A percentile compares a stretch with the other conserved stretches of the same genome.
phyloP scores from a whole-genome alignment of 208 protist genomes.

The Trypanosoma brucei region DNA sequence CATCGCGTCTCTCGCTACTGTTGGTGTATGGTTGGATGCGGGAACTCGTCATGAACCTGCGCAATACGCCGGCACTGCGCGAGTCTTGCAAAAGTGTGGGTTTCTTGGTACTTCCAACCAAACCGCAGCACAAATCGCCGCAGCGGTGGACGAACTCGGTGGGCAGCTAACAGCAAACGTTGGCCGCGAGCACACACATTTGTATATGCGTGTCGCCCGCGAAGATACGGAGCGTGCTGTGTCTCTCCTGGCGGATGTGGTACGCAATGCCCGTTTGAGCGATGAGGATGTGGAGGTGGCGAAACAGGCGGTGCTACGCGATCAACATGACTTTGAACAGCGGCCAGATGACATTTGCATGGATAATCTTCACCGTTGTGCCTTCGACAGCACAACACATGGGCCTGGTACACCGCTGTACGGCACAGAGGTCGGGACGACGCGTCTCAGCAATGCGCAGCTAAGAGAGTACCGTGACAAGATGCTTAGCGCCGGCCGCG shows the following conservation, averaged over 20 bases:
- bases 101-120: slow-evolving; percentile 95
- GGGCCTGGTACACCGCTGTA: slow-evolving; percentile 94
- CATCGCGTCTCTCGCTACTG: slow-evolving; percentile 89
- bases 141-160: slow-evolving; percentile 95
- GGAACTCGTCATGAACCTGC: slow-evolving; percentile 95
- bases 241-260: slow-evolving; percentile 95
- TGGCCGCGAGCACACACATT: slow-evolving; percentile 94
- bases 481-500: slow-evolving; percentile 88
- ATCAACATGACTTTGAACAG: slow-evolving; percentile 93
- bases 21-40: slow-evolving; percentile 96
- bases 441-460: slow-evolving; percentile 67
- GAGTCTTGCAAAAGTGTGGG: slow-evolving; percentile 98
- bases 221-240: slow-evolving; percentile 91
- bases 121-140: slow-evolving; percentile 80
- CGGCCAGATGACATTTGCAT: slow-evolving; percentile 93
- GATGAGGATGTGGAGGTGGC: slow-evolving; percentile 88
- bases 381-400: slow-evolving; percentile 88
- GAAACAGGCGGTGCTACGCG: slow-evolving; percentile 85
- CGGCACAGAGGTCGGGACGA: slow-evolving; percentile 92
- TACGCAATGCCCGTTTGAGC: slow-evolving; percentile 91
- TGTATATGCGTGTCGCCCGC: slow-evolving; percentile 94
- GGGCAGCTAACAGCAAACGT: slow-evolving; percentile 96
- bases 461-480: slow-evolving; percentile 79
- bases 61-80: slow-evolving; percentile 95
- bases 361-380: slow-evolving; percentile 94